Evolutionary conservation across 2,329 filamentous ascomycete species (phyloP).

Genomic region (Curvularia spicifera): DNA sequence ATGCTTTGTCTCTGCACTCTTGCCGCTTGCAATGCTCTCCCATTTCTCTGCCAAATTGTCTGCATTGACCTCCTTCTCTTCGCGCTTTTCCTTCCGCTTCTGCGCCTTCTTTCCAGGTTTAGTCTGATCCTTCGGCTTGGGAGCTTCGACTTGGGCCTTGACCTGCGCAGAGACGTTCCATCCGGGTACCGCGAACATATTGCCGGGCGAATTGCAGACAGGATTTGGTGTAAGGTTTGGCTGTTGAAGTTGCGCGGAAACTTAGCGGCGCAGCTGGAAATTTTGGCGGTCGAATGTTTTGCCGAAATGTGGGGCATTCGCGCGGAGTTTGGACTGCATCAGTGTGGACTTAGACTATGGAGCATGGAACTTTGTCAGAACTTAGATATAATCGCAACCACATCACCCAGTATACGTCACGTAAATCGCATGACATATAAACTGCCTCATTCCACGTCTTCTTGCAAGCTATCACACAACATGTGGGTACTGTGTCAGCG

Average conservation of each 20-base stretch:
- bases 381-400: not conserved
- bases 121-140: constrained; percentile 43
- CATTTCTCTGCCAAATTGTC: constrained; percentile 58
- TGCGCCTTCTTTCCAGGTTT: constrained; percentile 63
- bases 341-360: not conserved
- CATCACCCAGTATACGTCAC: not conserved
- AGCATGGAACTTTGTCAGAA: not conserved
- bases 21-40: constrained; percentile 55
- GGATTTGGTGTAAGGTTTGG: not conserved
- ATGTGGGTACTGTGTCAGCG: not conserved
- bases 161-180: constrained; percentile 83
- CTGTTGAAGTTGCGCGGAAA: constrained; percentile 1
- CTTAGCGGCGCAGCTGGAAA: constrained; percentile 16
- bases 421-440: not conserved
- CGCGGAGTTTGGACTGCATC: constrained; percentile 19
- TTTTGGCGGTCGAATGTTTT: constrained; percentile 28
- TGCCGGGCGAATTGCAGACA: constrained; percentile 2
- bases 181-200: constrained; percentile 91
- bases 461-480: not conserved
- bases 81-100: constrained; percentile 56
- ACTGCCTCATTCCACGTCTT: not conserved
- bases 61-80: constrained; percentile 83
- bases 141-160: constrained; percentile 68
- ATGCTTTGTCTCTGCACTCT: constrained; percentile 48
- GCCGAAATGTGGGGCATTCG: constrained; percentile 29